These are phyloP conservation scores for Arthrobotrys musiformis DNA, from an alignment of 2,329 filamentous ascomycete species.

Conservation along the genomic window DNA sequence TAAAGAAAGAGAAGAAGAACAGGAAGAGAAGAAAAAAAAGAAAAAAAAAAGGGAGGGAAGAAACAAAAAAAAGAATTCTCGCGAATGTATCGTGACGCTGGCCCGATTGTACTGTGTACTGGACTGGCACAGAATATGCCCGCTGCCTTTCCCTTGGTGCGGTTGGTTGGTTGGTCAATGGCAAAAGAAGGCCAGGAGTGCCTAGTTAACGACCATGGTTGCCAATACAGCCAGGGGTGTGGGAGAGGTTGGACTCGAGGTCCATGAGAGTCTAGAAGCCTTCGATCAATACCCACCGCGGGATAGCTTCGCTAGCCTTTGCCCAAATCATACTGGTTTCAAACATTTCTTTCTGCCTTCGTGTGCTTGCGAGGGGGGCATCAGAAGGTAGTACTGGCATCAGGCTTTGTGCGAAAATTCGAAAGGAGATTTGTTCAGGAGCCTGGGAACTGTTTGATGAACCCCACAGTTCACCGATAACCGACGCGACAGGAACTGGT, in stretches of 20 bases:
- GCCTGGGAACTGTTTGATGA: slow-evolving; percentile 43
- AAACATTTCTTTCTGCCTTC: slow-evolving; percentile 55
- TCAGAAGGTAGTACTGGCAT: slow-evolving; percentile 36
- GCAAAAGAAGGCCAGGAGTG: slow-evolving; percentile 48
- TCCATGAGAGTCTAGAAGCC: slow-evolving; percentile 54
- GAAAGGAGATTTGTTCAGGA: slow-evolving; percentile 55
- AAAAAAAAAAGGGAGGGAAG: not conserved
- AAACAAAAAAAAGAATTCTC: slow-evolving; percentile 37
- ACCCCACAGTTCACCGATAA: slow-evolving; percentile 52
- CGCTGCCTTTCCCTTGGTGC: slow-evolving; percentile 33
- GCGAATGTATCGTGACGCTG: slow-evolving; percentile 54
- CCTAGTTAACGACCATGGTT: slow-evolving; percentile 51
- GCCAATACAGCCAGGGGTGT: slow-evolving; percentile 46
- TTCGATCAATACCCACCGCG: slow-evolving; percentile 55
- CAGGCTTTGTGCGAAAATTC: slow-evolving; percentile 17
- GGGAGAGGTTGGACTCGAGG: slow-evolving; percentile 42
- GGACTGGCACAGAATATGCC: slow-evolving; percentile 47
- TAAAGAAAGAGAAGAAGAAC: not conserved
- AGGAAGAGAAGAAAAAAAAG: not conserved
- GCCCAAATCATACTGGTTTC: slow-evolving; percentile 54
- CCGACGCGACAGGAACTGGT: slow-evolving; percentile 51
- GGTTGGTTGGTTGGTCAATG: slow-evolving; percentile 37
- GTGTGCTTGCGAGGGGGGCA: slow-evolving; percentile 42
- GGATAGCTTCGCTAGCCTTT: slow-evolving; percentile 56
- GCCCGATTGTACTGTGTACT: slow-evolving; percentile 22